phyloP scores from a whole-genome alignment of 2,329 filamentous ascomycete genomes.

The Beauveria sp. region DNA sequence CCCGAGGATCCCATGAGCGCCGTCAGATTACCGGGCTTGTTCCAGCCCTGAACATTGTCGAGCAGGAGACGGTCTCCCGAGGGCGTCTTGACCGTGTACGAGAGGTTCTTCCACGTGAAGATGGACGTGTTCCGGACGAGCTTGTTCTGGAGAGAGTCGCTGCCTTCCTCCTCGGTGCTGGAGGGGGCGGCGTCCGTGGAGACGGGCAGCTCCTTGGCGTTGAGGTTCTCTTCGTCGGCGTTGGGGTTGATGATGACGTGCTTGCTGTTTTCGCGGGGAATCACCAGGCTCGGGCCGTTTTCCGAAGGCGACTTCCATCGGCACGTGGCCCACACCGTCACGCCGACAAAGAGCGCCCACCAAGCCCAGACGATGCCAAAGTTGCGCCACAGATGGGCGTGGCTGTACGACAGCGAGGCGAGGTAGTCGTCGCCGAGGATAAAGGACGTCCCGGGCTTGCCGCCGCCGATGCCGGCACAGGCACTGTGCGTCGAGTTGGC shows the following conservation, averaged over 20 bases:
- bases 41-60: conserved; percentile 75
- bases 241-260: conserved; percentile 13
- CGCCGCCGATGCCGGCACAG: conserved; percentile 53
- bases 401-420: conserved; percentile 42
- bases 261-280: conserved; percentile 49
- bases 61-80: conserved; percentile 60
- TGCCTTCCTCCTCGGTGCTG: conserved; percentile 22
- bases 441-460: conserved; percentile 35
- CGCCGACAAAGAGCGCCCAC: conserved; percentile 50
- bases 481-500: conserved; percentile 34
- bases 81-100: conserved; percentile 58
- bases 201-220: conserved; percentile 14
- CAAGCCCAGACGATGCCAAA: conserved; percentile 56
- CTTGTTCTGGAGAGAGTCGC: conserved; percentile 18
- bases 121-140: conserved; percentile 57
- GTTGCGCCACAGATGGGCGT: conserved; percentile 49
- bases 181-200: conserved; percentile 19
- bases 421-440: conserved; percentile 55
- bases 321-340: conserved; percentile 51
- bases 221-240: conserved; percentile 42
- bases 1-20: conserved; percentile 77
- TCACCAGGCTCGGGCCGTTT: conserved; percentile 46
- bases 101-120: conserved; percentile 68
- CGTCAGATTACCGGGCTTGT: conserved; percentile 70
- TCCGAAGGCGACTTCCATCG: conserved; percentile 48